These are phyloP conservation scores for Neurospora sp. DNA, from an alignment of 495 filamentous ascomycete species.

Conservation along the genomic window DNA sequence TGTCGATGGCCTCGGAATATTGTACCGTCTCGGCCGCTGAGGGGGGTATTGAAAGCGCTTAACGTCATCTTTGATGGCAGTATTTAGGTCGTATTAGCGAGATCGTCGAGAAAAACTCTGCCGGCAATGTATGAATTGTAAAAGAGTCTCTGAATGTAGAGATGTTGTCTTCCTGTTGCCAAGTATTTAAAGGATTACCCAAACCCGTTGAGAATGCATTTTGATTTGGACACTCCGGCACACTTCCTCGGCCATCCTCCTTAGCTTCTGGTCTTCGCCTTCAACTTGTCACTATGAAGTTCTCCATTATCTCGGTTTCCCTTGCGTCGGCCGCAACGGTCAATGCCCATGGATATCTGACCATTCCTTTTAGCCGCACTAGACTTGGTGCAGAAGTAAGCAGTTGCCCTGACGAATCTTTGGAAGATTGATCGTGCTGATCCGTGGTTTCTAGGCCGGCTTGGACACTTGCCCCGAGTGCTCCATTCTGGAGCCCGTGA, in stretches of 20 bases:
- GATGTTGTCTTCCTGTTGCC: not conserved
- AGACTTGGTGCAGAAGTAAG: constrained; percentile 37
- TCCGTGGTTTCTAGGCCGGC: constrained; percentile 26
- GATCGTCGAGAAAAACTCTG: not conserved
- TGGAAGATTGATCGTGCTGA: not conserved
- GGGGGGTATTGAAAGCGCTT: not conserved
- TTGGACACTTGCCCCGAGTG: constrained; percentile 46
- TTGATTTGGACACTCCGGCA: not conserved
- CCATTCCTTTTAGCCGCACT: constrained; percentile 36
- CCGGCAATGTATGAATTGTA: not conserved
- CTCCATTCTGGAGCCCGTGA: constrained; percentile 46
- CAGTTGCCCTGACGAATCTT: not conserved
- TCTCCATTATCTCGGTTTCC: not conserved
- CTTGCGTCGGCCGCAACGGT: constrained; percentile 11
- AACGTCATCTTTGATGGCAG: not conserved
- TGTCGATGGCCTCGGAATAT: not conserved
- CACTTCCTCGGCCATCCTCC: not conserved
- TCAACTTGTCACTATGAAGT: constrained; percentile 9
- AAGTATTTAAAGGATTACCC: not conserved
- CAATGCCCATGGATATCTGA: constrained; percentile 40
- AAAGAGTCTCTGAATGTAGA: not conserved
- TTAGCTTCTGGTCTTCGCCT: not conserved
- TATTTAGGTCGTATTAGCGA: not conserved
- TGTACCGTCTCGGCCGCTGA: not conserved
- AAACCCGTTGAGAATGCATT: not conserved